A percentile compares a stretch with the other conserved stretches of the same genome.
Conservation (phyloP, 306 rosid species). For the Neltuma alba region DNA sequence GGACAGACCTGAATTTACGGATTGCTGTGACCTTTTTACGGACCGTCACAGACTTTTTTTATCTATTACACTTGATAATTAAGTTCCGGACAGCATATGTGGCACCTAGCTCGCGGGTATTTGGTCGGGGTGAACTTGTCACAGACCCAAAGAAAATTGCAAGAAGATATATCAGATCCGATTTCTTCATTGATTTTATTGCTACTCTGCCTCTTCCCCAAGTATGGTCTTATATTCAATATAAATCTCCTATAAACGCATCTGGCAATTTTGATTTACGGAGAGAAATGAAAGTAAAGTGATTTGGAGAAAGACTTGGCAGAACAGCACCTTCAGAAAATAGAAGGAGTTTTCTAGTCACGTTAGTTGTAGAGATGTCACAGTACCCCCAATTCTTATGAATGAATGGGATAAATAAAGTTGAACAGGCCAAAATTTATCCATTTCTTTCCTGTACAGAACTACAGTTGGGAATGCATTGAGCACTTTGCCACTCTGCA, state of each 20-base stretch:
- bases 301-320: background rate
- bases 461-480: background rate
- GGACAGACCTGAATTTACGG: constrained; percentile 70
- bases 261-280: constrained; percentile 26
- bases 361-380: constrained; percentile 24
- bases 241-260: constrained; percentile 18
- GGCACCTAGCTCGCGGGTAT: constrained; percentile 92
- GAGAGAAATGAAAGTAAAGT: background rate
- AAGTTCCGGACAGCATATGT: constrained; percentile 94
- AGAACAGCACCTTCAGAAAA: background rate
- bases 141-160: constrained; percentile 96
- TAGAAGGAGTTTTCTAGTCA: background rate
- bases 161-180: constrained; percentile 74
- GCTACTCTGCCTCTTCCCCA: constrained; percentile 97
- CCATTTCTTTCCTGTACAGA: background rate
- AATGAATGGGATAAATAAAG: background rate
- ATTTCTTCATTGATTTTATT: constrained; percentile 90
- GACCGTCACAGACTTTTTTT: constrained; percentile 83
- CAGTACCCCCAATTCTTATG: constrained; percentile 13
- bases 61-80: constrained; percentile 81
- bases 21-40: constrained; percentile 84
- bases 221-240: constrained; percentile 44
- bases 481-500: background rate
- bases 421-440: background rate
- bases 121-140: constrained; percentile 98